These are phyloP conservation scores for Abrus precatorius DNA, from an alignment of 306 rosid genomes.

Conservation along the genomic window DNA sequence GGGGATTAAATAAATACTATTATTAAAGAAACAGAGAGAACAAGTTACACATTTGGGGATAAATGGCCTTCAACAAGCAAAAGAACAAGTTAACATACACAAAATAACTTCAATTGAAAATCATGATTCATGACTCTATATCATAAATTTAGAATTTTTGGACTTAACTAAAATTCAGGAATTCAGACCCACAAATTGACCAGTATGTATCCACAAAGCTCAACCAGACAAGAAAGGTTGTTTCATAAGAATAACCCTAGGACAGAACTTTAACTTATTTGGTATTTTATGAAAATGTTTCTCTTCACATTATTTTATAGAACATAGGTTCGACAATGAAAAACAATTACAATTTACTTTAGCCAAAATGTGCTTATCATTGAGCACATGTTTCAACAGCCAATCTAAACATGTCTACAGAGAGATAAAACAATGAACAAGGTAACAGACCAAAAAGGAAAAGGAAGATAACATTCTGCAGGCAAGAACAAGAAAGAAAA, in stretches of 20 bases:
- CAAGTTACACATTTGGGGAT: not conserved
- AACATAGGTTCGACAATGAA: not conserved
- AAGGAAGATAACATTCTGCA: slow-evolving; percentile 8
- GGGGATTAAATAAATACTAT: slow-evolving; percentile 2
- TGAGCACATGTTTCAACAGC: slow-evolving; percentile 33
- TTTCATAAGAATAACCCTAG: slow-evolving; percentile 20
- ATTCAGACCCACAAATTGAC: slow-evolving; percentile 1
- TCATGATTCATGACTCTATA: not conserved
- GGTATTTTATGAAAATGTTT: not conserved
- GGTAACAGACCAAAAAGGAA: slow-evolving; percentile 20
- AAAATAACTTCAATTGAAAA: slow-evolving; percentile 9
- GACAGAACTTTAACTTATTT: not conserved
- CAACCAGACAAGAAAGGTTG: slow-evolving; percentile 26
- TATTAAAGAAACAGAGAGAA: not conserved
- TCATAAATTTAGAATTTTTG: slow-evolving; percentile 26
- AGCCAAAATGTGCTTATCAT: slow-evolving; percentile 33
- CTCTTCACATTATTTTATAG: slow-evolving; percentile 1
- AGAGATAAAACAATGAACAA: slow-evolving; percentile 1
- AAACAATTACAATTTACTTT: slow-evolving; percentile 31
- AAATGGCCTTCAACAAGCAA: slow-evolving; percentile 27
- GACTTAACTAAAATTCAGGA: not conserved
- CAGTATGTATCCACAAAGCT: slow-evolving; percentile 26
- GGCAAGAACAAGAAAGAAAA: slow-evolving; percentile 4
- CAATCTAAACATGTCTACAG: slow-evolving; percentile 8
- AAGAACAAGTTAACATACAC: slow-evolving; percentile 29